Conservation (phyloP, 495 filamentous ascomycete species). For the Penicillium argentinense region DNA sequence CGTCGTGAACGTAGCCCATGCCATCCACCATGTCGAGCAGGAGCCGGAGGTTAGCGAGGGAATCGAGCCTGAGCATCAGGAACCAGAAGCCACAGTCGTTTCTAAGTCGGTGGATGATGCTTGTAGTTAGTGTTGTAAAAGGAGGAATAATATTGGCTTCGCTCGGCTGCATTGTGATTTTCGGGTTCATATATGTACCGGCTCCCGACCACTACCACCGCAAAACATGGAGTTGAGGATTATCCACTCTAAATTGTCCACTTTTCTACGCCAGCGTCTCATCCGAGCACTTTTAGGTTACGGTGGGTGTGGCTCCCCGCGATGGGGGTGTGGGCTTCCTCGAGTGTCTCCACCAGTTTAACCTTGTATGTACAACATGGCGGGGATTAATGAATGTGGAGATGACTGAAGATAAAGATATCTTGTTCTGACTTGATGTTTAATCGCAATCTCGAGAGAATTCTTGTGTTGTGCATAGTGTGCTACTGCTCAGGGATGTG, state of each 20-base stretch:
- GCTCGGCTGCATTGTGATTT: no score
- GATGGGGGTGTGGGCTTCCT: constrained; percentile 23
- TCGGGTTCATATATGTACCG: no score
- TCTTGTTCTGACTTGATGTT: no score
- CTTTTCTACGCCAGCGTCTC: constrained; percentile 15
- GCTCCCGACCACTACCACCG: no score
- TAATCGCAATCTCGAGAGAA: not conserved
- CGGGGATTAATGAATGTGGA: no score
- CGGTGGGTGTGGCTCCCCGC: constrained; percentile 15
- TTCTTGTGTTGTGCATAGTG: no score
- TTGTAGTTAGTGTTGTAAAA: no score
- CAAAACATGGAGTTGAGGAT: no score
- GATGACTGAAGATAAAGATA: no score
- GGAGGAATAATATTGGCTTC: no score
- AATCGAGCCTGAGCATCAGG: constrained; percentile 17
- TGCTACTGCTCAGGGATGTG: no score
- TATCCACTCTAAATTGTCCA: not conserved
- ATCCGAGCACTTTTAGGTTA: constrained; percentile 10
- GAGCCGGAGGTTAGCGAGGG: constrained; percentile 22
- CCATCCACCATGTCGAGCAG: constrained; percentile 24
- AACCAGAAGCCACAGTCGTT: constrained; percentile 40
- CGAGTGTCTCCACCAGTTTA: constrained; percentile 16
- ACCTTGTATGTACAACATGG: not conserved
- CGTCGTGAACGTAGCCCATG: constrained; percentile 56
- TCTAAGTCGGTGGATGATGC: constrained; percentile 59